Conservation (phyloP, 2,329 filamentous ascomycete genomes). For the Penicillium sclerotigenum region DNA sequence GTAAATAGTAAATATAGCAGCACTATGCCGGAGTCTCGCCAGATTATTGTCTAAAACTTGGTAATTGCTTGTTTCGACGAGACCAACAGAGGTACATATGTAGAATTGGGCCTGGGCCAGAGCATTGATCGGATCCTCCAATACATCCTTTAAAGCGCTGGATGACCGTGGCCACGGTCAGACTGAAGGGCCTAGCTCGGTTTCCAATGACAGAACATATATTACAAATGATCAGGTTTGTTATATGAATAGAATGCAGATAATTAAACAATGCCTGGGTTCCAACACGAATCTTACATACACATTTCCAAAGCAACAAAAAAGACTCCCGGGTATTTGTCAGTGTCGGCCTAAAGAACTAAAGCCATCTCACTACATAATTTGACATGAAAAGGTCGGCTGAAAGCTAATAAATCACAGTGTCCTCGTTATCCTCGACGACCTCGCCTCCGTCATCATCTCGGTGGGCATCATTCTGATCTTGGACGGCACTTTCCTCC, state of each 20-base stretch:
- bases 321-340: constrained; percentile 4
- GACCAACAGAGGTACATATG: not conserved
- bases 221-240: not conserved
- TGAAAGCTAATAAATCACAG: constrained; percentile 70
- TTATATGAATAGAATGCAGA: not conserved
- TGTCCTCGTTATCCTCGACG: constrained; percentile 82
- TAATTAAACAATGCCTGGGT: not conserved
- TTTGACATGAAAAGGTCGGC: not conserved
- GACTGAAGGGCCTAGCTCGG: not conserved
- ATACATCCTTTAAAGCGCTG: not conserved
- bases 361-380: not conserved
- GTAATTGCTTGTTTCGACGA: not conserved
- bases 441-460: constrained; percentile 73
- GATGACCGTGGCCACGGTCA: not conserved
- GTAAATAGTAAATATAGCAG: not conserved
- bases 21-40: not conserved
- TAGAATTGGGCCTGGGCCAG: not conserved
- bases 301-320: not conserved
- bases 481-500: constrained; percentile 34
- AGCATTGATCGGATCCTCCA: not conserved
- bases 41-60: not conserved
- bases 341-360: not conserved
- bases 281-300: not conserved
- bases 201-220: too few species aligned
- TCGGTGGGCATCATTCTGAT: constrained; percentile 43